Evolutionary conservation across 495 filamentous ascomycete species (phyloP), one percentile per base, ranked within the genome.

Genomic region (Neurospora africana): DNA sequence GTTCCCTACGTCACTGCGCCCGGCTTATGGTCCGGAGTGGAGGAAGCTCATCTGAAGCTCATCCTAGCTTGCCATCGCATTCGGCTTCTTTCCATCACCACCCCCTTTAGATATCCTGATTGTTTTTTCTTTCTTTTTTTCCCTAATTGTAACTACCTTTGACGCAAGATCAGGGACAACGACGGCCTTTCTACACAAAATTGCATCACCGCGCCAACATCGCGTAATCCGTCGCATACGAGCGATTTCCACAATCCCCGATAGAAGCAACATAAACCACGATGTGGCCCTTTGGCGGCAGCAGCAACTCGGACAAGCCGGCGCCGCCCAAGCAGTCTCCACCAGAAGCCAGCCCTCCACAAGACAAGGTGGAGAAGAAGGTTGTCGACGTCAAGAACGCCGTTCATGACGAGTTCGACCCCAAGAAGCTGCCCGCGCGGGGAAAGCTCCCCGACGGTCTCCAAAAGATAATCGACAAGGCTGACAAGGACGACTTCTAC

Each of bases 401-500:
- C 23, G 40, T 73, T 3, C 61, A 73, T 70, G 72, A 81, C 75
- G 30, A 74, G 74, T 81, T 83, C 75, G 79, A 81, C 73, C 74
- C 82, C 76, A 77, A 74, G n/a, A 83, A 86, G 73, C 89, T 88
- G 8, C 83, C 89, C 15, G 77, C 87, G 21, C 81, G 83, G 37
- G 84, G 88, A 76, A 88, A 88, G 78, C 89, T 97, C 7, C 89
- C 93, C 5, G 81, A 86, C 19, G 84, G 85, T 17, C 81, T 94
- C 8, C 93, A 97, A 76, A 89, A 88, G 53, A 88, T 92, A 8
- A 83, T 94, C 4, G 86, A 85, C 44, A 83, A 85, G 75, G 69
- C 77, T 1, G 92, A 97, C 74, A 87, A 86, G 41, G 89, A 97
- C 3, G 92, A 94, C 65, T 90, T 94, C 73, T 92, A 91, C 79